Evolutionary conservation across 1,139 yeast genomes (phyloP), one percentile per base, ranked within the genome.

Genomic region (Blastobotrys raffinosifermentans): DNA sequence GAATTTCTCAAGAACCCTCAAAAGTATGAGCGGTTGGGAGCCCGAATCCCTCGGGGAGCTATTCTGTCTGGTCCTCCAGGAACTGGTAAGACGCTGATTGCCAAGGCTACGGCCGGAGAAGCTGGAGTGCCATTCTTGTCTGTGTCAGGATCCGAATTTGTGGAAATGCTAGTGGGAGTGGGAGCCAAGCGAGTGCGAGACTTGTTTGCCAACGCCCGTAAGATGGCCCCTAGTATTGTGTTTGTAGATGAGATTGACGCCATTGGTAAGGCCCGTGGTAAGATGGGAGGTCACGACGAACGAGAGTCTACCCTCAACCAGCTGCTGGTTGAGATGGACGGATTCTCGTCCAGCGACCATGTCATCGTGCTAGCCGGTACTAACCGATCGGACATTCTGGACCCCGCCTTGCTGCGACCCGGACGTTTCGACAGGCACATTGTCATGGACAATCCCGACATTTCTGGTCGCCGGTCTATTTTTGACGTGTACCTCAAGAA

Each of bases 101-200:
- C 98, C n/a, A 89, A 85, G 60, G 98, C 98, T 4, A 91, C 97
- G 30, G 98, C 98, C 1, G 98, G 98, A 47, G 98, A 91, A 63
- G 97, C 97, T 0, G 94, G 91, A 35, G 98, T 91, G 31, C 97
- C 98, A 26, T 91, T 91, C 57, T 77, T 77, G 49, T 82, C 95
- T 11, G 97, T 91, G 9, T 84, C 95, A 4, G 98, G 97, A 50
- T 87, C 97, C n/a, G 97, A 91, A 58, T 91, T 91, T 50, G 95
- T 91, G 13, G 98, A 91, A 63, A 89, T 91, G 97, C 91, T 87
- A 67, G 96, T 87, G 25, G 98, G 98, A 68, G 97, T 91, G 11
- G 98, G 98, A 66, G 97, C 98, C 2, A 82, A 94, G 16, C 76
- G 98, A 59, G 98, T 91, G 26, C 85, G 98, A 58, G 97, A 91